These are phyloP conservation scores for Silene noctiflora DNA, from an alignment of 179 eudicot species.

Conservation along the genomic window DNA sequence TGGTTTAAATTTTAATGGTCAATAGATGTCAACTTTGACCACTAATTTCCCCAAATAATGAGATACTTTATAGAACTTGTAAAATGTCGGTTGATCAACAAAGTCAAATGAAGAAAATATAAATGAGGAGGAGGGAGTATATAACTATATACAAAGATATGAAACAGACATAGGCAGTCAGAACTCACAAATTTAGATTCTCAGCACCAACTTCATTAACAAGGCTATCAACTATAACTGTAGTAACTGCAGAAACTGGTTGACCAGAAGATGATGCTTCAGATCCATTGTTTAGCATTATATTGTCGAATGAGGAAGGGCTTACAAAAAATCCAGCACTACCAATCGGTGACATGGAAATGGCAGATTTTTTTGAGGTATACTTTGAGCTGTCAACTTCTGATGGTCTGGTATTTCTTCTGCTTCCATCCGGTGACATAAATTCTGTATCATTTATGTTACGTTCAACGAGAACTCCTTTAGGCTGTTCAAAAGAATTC, in stretches of 20 bases:
- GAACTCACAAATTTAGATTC: slow-evolving; percentile 37
- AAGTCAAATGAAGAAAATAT: background rate
- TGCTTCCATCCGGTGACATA: slow-evolving; percentile 44
- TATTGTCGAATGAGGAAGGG: slow-evolving; percentile 30
- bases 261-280: slow-evolving; percentile 30
- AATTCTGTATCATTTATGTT: slow-evolving; percentile 36
- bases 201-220: slow-evolving; percentile 48
- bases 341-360: slow-evolving; percentile 31
- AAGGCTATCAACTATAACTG: slow-evolving; percentile 40
- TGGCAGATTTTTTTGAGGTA: slow-evolving; percentile 31
- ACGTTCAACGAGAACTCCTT: slow-evolving; percentile 54
- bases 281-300: slow-evolving; percentile 31
- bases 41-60: background rate
- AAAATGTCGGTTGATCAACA: background rate
- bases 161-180: slow-evolving; percentile 5
- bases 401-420: slow-evolving; percentile 28
- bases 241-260: slow-evolving; percentile 33
- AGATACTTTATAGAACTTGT: too few relatives aligned
- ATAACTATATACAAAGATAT: background rate
- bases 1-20: background rate
- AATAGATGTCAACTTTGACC: background rate
- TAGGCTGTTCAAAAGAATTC: slow-evolving; percentile 35
- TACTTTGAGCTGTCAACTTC: slow-evolving; percentile 39
- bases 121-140: background rate
- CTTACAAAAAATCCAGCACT: slow-evolving; percentile 31